phyloP scores from a whole-genome alignment of 352 stramenopile species.

The Phytopythium kandeliae region DNA sequence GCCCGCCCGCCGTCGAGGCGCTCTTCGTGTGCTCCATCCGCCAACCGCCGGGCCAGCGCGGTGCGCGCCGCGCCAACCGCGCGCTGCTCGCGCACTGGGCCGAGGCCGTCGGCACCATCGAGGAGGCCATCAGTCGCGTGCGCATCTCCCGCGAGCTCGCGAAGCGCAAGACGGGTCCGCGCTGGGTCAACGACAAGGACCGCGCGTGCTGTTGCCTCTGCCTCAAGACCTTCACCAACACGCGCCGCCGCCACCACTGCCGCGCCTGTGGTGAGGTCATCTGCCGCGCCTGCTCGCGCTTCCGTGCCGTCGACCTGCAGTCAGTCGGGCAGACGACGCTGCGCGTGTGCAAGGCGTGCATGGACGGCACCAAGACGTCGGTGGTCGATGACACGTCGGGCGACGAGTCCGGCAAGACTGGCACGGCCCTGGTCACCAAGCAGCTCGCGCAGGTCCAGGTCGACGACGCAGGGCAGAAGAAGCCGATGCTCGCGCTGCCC shows the following conservation, averaged over 20 bases:
- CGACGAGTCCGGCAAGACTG: slow-evolving; percentile 5
- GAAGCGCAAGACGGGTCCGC: slow-evolving; percentile 48
- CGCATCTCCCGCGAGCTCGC: slow-evolving; percentile 75
- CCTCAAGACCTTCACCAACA: slow-evolving; percentile 80
- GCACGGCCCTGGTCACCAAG: slow-evolving; percentile 8
- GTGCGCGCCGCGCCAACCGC: slow-evolving; percentile 56
- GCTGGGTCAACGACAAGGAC: slow-evolving; percentile 80
- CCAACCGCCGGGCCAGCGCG: slow-evolving; percentile 55
- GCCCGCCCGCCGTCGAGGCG: slow-evolving; percentile 40
- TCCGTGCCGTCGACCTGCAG: slow-evolving; percentile 72
- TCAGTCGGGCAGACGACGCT: slow-evolving; percentile 69
- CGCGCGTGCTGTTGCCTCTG: slow-evolving; percentile 78
- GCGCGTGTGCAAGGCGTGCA: slow-evolving; percentile 74
- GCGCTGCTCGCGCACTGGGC: slow-evolving; percentile 65
- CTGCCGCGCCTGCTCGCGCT: slow-evolving; percentile 70
- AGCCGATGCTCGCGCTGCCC: slow-evolving; percentile 20
- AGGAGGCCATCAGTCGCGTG: slow-evolving; percentile 58
- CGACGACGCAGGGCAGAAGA: neutral
- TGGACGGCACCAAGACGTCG: slow-evolving; percentile 44
- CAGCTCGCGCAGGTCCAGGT: neutral
- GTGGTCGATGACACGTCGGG: neutral
- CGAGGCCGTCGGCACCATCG: slow-evolving; percentile 53
- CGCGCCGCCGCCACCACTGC: slow-evolving; percentile 74
- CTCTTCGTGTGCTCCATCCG: slow-evolving; percentile 79
- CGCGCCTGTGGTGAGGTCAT: slow-evolving; percentile 83